phyloP scores from a whole-genome alignment of 1,284 basidiomycete species.

The Cutaneotrichosporon sp. region DNA sequence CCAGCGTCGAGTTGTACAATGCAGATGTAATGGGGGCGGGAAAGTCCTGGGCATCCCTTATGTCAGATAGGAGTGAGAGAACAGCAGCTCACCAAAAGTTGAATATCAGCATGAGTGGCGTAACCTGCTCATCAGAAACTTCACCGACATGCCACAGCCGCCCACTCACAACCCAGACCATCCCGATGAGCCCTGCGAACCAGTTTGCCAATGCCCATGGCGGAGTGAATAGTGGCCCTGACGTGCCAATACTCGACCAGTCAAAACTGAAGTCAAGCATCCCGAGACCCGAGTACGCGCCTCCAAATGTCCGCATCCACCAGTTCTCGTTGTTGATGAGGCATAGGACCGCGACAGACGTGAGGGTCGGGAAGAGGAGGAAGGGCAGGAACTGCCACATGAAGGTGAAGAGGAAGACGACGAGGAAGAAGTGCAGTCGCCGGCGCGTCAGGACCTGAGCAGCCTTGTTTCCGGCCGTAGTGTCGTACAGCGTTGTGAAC shows the following conservation, averaged over 20 bases:
- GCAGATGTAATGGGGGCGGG: constrained; percentile 42
- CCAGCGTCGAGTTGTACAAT: constrained; percentile 42
- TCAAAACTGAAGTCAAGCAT: constrained; percentile 52
- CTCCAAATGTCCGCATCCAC: constrained; percentile 49
- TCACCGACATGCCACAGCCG: too few species aligned
- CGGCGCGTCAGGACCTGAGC: constrained; percentile 39
- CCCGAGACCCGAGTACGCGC: constrained; percentile 53
- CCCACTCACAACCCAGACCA: constrained; percentile 52
- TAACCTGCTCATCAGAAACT: constrained; percentile 24
- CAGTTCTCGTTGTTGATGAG: constrained; percentile 48
- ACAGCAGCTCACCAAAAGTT: constrained; percentile 50
- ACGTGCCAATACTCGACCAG: constrained; percentile 51
- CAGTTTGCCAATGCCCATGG: constrained; percentile 52
- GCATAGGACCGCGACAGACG: constrained; percentile 52
- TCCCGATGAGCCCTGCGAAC: constrained; percentile 45
- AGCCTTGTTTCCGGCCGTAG: constrained; percentile 11
- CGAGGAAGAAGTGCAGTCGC: constrained; percentile 50
- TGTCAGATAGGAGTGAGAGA: constrained; percentile 7
- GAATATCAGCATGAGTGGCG: constrained; percentile 49
- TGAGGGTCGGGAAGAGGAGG: constrained; percentile 52
- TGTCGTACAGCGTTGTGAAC: constrained; percentile 52
- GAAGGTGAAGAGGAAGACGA: constrained; percentile 48
- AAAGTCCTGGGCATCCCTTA: constrained; percentile 49
- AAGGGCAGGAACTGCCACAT: constrained; percentile 52
- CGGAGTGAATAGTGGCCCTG: constrained; percentile 52